Evolutionary conservation across 208 protist species (phyloP), one percentile per base, ranked within the genome.

Genomic region (Herpetomonas tarakana): DNA sequence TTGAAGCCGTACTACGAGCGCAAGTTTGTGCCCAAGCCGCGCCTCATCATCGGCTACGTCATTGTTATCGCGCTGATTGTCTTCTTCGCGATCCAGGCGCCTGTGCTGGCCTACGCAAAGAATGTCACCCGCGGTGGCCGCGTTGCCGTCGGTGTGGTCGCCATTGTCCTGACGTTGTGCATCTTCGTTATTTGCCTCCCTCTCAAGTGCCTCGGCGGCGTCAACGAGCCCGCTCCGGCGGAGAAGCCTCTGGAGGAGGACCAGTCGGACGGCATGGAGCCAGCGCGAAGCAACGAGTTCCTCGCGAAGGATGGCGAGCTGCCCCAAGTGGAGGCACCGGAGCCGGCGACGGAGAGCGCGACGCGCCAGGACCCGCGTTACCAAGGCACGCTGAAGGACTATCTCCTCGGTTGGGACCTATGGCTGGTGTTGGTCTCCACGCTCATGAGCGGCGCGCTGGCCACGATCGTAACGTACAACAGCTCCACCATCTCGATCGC

Each of bases 381-480:
- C 62, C 54, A 50, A 14, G 78, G 78, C 51, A 68, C 67, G 24
- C 58, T 89, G 38, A 76, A 61, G 60, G 66, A 73, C 25, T 68
- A 31, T 14, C 61, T 85, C 29, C 50, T 50, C 39, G 24, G 58
- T 26, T 59, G 56, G 2, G 78, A 88, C 26, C 65, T 88, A 35
- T 88, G 76, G 68, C 62, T 84, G 19, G 44, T 88, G 27, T 64
- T 85, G 35, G 25, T 85, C 22, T 62, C 64, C 19, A 82, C 84
- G 54, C 63, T 85, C 1, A 68, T 75, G 35, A 71, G 84, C 53
- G 70, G 74, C 29, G 66, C 66, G 31, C 38, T 88, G 14, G 81
- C 77, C 51, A 74, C 64, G 14, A 85, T 88, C 27, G 71, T 88
- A 14, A 73, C 68, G 57, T 88, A 83, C 74, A 88, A 88, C 52